A percentile compares a stretch with the other conserved stretches of the same genome.
Conservation (phyloP, 2,329 filamentous ascomycete species). For the Phaeophleospora eucalypticola region DNA sequence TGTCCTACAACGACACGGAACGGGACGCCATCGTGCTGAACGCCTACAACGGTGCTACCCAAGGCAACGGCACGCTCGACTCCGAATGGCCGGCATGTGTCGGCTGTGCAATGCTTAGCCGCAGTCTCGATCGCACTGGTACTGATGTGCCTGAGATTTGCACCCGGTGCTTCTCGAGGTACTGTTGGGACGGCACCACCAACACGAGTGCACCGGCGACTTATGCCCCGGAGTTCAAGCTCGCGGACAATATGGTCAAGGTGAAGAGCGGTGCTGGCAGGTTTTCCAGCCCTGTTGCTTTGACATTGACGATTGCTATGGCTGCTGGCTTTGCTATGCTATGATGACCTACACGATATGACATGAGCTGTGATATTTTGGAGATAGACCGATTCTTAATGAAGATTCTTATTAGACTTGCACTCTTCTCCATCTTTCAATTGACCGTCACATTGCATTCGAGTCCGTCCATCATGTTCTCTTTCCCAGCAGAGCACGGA, state of each 20-base stretch:
- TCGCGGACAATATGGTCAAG: conserved; percentile 13
- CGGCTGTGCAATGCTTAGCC: conserved; percentile 77
- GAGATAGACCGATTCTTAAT: too few relatives aligned
- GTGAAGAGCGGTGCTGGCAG: conserved; percentile 13
- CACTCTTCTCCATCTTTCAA: too few relatives aligned
- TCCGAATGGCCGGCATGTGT: conserved; percentile 76
- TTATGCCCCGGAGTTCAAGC: conserved; percentile 28
- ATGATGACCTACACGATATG: background rate
- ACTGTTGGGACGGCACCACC: conserved; percentile 89
- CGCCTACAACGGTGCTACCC: conserved; percentile 77
- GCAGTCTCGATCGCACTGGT: conserved; percentile 68
- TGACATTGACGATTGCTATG: conserved; percentile 4
- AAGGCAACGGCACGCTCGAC: conserved; percentile 74
- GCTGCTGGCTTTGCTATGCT: conserved; percentile 4
- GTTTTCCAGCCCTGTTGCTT: conserved; percentile 2
- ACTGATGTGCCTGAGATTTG: conserved; percentile 69
- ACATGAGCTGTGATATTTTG: background rate
- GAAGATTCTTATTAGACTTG: too few relatives aligned
- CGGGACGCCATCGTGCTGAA: conserved; percentile 81
- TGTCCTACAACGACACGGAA: conserved; percentile 58
- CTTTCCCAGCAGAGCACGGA: too few relatives aligned
- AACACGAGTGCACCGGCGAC: conserved; percentile 28
- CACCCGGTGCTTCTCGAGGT: conserved; percentile 67
- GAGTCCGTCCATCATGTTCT: too few relatives aligned
- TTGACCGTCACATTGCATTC: too few relatives aligned